Evolutionary conservation across 345 rosid species (phyloP), one percentile per base, ranked within the genome.

Genomic region (Erodium maritimum): DNA sequence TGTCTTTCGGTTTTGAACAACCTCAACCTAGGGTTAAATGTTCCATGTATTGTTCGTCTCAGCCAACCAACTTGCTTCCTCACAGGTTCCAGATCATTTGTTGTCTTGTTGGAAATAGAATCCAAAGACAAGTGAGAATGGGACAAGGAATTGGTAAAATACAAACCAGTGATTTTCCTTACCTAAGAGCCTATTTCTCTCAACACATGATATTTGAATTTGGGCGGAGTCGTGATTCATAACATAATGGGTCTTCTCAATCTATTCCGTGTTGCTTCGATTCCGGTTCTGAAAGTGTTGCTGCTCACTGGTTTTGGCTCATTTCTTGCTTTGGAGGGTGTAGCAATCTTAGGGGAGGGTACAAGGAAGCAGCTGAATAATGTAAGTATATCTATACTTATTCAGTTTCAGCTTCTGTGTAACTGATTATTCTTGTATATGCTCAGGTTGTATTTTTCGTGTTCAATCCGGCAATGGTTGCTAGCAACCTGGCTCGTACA

Each of bases 401-500:
- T 14, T 0, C 52, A 19, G 6, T 3, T 21, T 34, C 19, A 17
- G n/a, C 24, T n/a, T 17, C 25, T 21, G 18, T 48, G 46, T 21
- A 10, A 16, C 23, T 64, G 10, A 20, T 10, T 11, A 23, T 53
- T 52, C 55, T 6, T 18, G 7, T 19, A n/a, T 37, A 19, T 61
- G 22, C 19, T 52, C 73, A 77, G 82, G 57, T 75, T 23, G 74
- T 67, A 1, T 77, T 77, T 51, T 69, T 53, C 11, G 82, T 77
- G 58, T 71, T 75, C 60, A 71, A 56, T 69, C 85, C 85, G 0
- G 78, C 85, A 3, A 61, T 77, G 20, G 65, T 80, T 16, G 62
- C 54, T 29, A 66, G 75, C 75, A 76, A 65, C 64, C 74, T 77
- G 19, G 77, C 77, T 1, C 25, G 65, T 34, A 71, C 80, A 24